Evolutionary conservation across 306 rosid genomes (phyloP).

Genomic region (Cicer judaicum): DNA sequence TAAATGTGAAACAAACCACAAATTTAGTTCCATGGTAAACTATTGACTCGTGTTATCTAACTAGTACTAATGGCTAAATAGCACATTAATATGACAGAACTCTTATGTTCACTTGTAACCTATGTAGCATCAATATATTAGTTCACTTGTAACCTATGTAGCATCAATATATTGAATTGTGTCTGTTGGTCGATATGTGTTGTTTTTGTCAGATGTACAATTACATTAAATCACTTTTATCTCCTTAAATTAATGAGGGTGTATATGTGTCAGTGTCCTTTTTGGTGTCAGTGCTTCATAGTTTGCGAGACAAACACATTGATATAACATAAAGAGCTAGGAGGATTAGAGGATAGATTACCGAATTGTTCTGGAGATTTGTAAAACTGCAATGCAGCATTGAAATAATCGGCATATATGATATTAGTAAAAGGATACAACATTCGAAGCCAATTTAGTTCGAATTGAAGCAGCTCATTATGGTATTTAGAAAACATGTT

Average conservation of each 20-base stretch:
- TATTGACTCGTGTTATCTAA: conserved; percentile 13
- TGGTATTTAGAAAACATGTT: conserved; percentile 51
- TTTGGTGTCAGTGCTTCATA: too few species aligned
- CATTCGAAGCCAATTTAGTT: conserved; percentile 46
- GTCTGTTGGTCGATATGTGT: too few species aligned
- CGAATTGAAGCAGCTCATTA: conserved; percentile 52
- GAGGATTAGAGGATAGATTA: conserved; percentile 23
- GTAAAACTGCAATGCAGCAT: conserved; percentile 47
- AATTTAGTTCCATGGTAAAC: not conserved
- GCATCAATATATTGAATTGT: too few species aligned
- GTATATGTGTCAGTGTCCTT: too few species aligned
- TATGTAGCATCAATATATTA: too few species aligned
- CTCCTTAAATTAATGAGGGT: too few species aligned
- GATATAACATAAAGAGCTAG: not conserved
- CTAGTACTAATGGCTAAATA: not conserved
- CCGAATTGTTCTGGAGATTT: conserved; percentile 54
- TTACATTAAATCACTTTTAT: too few species aligned
- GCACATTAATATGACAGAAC: conserved; percentile 8
- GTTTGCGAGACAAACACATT: conserved; percentile 2
- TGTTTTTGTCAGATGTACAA: too few species aligned
- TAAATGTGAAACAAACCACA: not conserved
- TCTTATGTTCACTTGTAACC: not conserved
- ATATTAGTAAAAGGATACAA: conserved; percentile 51
- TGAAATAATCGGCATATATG: conserved; percentile 62
- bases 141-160: not conserved